Evolutionary conservation across 805 yeast genomes (phyloP), one percentile per base, ranked within the genome.

Genomic region (Candida argentea): DNA sequence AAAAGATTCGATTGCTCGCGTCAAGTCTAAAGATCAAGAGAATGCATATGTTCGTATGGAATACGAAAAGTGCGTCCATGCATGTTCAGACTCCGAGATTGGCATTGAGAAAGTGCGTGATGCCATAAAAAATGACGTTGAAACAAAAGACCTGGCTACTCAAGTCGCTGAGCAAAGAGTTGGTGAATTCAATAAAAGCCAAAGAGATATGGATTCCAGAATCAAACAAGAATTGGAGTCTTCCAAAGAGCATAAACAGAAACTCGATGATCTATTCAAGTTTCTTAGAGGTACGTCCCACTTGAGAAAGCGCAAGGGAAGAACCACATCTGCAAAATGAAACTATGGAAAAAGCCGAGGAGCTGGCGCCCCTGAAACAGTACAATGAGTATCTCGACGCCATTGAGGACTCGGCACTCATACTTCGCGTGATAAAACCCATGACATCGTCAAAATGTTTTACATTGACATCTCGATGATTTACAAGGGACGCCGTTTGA

Each of bases 21-120:
- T 67, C 2, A 65, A 63, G 15, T 60, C 75, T 5, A 61, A 64
- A 24, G 48, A 50, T 2, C 72, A 70, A 20, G 94, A 85, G 41
- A 67, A 62, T 25, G 69, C 59, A 27, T 86, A 81, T 49, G 78
- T 76, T 73, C 42, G 50, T 6, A 60, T 57, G 17, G 89, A 82
- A 45, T 65, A 72, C 17, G 52, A 50, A 12, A 67, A 73, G 28
- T 79, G 85, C 0, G 39, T 48, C 7, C 52, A 50, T 6, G 66
- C 85, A 0, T 60, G 67, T 0, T 37, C 38, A 8, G 78, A 70
- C 11, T 64, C 76, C 1, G 44, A 54, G 14, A 30, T 33, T 0
- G 55, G 56, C 29, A 38, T 61, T 10, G 38, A 37, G 11, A 45
- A 39, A 2, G 20, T 16, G 4, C 36, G 37, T 7, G 44, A 39